Percentiles rank a stretch among this genome's conserved stretches.
Evolutionary conservation across 768 basidiomycete genomes (phyloP).

Genomic region (Cystobasidium tubakii): DNA sequence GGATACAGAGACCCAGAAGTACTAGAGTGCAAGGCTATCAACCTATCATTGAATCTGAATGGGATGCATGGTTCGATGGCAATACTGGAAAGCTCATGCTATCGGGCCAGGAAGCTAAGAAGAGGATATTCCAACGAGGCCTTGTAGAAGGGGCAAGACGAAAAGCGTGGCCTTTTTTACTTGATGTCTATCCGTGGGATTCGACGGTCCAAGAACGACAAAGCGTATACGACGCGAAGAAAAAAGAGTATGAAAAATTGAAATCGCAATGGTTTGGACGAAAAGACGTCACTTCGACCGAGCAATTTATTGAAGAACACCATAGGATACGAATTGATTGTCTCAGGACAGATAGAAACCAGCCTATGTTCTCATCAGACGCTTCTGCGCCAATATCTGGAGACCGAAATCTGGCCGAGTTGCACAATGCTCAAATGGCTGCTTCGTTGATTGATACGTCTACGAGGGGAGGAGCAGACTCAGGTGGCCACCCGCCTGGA

Average conservation of each 20-base stretch:
- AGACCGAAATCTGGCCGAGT: conserved; percentile 10
- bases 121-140: conserved; percentile 67
- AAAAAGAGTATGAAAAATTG: conserved; percentile 63
- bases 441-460: conserved; percentile 56
- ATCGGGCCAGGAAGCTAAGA: conserved; percentile 62
- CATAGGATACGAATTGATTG: conserved; percentile 66
- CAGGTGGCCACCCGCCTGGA: conserved; percentile 77
- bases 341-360: conserved; percentile 87
- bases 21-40: conserved; percentile 67
- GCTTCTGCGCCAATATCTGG: conserved; percentile 34
- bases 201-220: conserved; percentile 60
- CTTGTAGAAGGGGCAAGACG: conserved; percentile 57
- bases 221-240: conserved; percentile 60
- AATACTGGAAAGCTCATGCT: conserved; percentile 40
- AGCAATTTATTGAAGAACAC: conserved; percentile 72
- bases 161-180: conserved; percentile 81
- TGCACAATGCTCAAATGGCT: conserved; percentile 54
- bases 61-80: conserved; percentile 68
- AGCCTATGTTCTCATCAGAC: conserved; percentile 68
- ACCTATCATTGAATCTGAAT: conserved; percentile 67
- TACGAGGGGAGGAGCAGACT: conserved; percentile 54
- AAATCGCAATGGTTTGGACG: conserved; percentile 79
- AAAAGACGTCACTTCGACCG: conserved; percentile 71
- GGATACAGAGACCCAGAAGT: conserved; percentile 72
- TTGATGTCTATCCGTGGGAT: conserved; percentile 79